Evolutionary conservation across 202 grass and related monocot species (phyloP).

Genomic region (Cymbopogon flexuosus): DNA sequence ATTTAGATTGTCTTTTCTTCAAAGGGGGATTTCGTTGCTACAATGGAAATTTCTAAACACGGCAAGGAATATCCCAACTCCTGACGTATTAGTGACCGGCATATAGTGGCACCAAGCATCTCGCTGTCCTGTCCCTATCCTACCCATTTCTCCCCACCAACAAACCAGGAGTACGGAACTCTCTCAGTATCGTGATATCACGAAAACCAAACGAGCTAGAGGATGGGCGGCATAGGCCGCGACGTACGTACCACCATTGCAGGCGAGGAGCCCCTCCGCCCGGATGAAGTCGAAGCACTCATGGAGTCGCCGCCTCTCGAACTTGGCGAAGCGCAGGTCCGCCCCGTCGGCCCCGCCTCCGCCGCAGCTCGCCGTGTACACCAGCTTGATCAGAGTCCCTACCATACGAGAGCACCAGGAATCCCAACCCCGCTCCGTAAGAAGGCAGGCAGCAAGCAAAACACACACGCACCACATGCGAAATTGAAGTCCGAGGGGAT

Average conservation of each 20-base stretch:
- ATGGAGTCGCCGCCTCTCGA: slow-evolving; percentile 69
- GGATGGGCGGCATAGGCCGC: no score
- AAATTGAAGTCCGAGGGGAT: background rate
- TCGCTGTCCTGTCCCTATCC: background rate
- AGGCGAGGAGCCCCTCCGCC: slow-evolving; percentile 45
- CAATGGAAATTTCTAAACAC: background rate
- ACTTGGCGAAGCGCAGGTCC: slow-evolving; percentile 72
- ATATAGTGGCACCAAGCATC: background rate
- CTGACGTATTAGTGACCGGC: background rate
- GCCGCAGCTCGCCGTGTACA: slow-evolving; percentile 63
- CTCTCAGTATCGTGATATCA: background rate
- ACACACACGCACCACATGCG: no score
- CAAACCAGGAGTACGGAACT: background rate
- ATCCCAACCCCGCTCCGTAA: background rate
- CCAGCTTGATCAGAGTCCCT: slow-evolving; percentile 94
- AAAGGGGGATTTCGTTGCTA: background rate
- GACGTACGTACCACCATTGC: slow-evolving; percentile 37
- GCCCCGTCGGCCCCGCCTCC: slow-evolving; percentile 11
- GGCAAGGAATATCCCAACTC: background rate
- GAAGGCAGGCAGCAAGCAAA: background rate
- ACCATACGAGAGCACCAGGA: background rate
- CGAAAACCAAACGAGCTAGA: background rate
- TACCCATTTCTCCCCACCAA: background rate
- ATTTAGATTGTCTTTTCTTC: background rate
- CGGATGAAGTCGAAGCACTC: slow-evolving; percentile 78